Evolutionary conservation across 2,329 filamentous ascomycete species (phyloP).

Genomic region (Talaromyces verruculosus): DNA sequence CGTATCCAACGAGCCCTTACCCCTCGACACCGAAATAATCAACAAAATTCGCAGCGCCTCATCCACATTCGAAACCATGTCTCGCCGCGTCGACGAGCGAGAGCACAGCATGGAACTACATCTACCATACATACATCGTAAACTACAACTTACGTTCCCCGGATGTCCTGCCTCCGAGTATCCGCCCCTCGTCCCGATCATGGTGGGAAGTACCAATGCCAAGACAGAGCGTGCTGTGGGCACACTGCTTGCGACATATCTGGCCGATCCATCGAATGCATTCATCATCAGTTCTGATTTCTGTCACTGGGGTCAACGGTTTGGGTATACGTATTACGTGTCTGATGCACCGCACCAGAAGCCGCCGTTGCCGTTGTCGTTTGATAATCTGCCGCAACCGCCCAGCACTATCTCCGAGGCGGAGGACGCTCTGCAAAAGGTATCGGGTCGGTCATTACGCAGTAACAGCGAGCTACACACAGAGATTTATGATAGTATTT

Average conservation of each 20-base stretch:
- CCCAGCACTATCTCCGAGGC: conserved; percentile 30
- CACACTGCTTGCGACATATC: conserved; percentile 70
- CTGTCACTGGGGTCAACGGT: conserved; percentile 89
- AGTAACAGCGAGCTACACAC: conserved; percentile 40
- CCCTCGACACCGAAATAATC: conserved; percentile 47
- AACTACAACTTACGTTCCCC: conserved; percentile 56
- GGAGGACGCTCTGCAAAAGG: conserved; percentile 31
- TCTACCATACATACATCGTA: conserved; percentile 86
- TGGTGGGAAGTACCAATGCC: conserved; percentile 73
- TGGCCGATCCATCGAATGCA: conserved; percentile 69
- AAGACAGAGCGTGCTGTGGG: conserved; percentile 69
- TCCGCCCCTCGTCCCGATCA: conserved; percentile 77
- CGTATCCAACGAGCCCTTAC: conserved; percentile 45
- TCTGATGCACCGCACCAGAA: conserved; percentile 46
- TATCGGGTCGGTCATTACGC: conserved; percentile 34
- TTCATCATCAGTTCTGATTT: conserved; percentile 96
- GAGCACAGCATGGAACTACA: conserved; percentile 99
- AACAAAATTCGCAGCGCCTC: conserved; percentile 36
- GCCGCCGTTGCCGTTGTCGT: conserved; percentile 39
- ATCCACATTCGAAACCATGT: conserved; percentile 56
- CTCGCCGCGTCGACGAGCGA: conserved; percentile 64
- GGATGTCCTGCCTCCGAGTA: conserved; percentile 56
- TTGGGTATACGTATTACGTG: conserved; percentile 79
- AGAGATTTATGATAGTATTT: conserved; percentile 81
- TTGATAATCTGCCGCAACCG: conserved; percentile 46